phyloP scores from a whole-genome alignment of 306 rosid species.

The Calophaca sinica region DNA sequence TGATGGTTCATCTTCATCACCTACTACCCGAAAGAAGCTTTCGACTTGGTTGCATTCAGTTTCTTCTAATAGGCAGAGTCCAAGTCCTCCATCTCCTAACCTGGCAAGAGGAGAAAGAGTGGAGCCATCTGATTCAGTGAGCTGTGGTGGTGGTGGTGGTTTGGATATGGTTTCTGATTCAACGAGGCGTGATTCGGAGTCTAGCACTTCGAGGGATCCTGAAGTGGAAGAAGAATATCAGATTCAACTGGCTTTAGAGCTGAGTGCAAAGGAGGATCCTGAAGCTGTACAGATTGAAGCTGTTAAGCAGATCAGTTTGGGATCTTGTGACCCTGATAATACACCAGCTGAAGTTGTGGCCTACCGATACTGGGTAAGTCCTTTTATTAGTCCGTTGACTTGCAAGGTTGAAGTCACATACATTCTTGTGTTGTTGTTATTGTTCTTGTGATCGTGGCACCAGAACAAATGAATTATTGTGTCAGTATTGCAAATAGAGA shows the following conservation, averaged over 20 bases:
- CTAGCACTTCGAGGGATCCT: slow-evolving; percentile 83
- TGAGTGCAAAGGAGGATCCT: slow-evolving; percentile 99
- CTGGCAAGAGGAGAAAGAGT: slow-evolving; percentile 55
- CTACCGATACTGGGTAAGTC: slow-evolving; percentile 92
- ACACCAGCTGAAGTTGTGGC: slow-evolving; percentile 96
- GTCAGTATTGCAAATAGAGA: slow-evolving; percentile 17
- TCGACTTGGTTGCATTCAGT: slow-evolving; percentile 87
- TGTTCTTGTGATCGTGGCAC: slow-evolving; percentile 24
- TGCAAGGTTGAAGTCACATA: slow-evolving; percentile 36
- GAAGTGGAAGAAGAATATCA: slow-evolving; percentile 94
- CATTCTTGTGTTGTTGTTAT: slow-evolving; percentile 24
- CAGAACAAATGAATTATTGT: slow-evolving; percentile 35
- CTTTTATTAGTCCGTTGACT: slow-evolving; percentile 48
- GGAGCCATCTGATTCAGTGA: slow-evolving; percentile 67
- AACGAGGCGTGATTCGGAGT: slow-evolving; percentile 71
- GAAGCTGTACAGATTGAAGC: slow-evolving; percentile 99
- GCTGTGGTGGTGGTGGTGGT: slow-evolving; percentile 55
- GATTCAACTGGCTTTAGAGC: slow-evolving; percentile 90
- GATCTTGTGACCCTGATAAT: slow-evolving; percentile 87
- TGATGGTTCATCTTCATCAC: slow-evolving; percentile 61
- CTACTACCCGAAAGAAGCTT: slow-evolving; percentile 56
- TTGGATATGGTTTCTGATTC: slow-evolving; percentile 66
- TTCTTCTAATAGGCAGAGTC: slow-evolving; percentile 66
- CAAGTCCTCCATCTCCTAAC: slow-evolving; percentile 68
- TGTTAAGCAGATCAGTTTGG: slow-evolving; percentile 97